Evolutionary conservation across 2,329 filamentous ascomycete genomes (phyloP), one percentile per base, ranked within the genome.

Genomic region (Diaporthe citri): DNA sequence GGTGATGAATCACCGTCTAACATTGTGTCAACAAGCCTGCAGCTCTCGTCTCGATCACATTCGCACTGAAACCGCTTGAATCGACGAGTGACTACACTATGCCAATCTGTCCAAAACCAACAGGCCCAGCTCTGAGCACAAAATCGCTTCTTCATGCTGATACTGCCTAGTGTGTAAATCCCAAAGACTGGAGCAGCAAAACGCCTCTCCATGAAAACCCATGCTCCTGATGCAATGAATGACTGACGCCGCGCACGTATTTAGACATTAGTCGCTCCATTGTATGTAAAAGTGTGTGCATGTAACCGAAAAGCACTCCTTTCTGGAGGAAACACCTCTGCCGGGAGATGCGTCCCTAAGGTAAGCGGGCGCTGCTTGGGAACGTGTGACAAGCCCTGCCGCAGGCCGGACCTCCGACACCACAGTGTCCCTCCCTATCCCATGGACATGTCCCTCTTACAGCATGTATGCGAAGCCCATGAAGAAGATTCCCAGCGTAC

Each of bases 381-480:
- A 48, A n/a, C 12, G 34, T 28, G 34, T 22, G 39, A 67, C 46
- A 67, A 39, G 43, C 28, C 43, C 46, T 52, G 31, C 15, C 64
- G 64, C 28, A 4, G 22, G 20, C 34, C 70, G 70, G 46, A 64
- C 70, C 57, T 72, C 70, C 57, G 71, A 46, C 17, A 46, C 20
- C 25, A 31, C n/a, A 55, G 20, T 13, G 5, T 20, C 60, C 12
- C 31, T 2, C 17, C 39, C 17, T 43, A 62, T 56, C 12, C 10
- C 15, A 31, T 12, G 13, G 15, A 15, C 12, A 22, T 25, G n/a
- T 46, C 20, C 34, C 20, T 72, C 13, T 72, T 57, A 77, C 71
- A 77, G 46, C 55, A 77, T 52, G 41, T 75, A 77, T 22, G 60
- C 64, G 41, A 77, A 77, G 6, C 76, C 76, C 72, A 74, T 34